Base-by-base conservation (phyloP, 2,329 filamentous ascomycete species). In the Neofusicoccum ribis region DNA sequence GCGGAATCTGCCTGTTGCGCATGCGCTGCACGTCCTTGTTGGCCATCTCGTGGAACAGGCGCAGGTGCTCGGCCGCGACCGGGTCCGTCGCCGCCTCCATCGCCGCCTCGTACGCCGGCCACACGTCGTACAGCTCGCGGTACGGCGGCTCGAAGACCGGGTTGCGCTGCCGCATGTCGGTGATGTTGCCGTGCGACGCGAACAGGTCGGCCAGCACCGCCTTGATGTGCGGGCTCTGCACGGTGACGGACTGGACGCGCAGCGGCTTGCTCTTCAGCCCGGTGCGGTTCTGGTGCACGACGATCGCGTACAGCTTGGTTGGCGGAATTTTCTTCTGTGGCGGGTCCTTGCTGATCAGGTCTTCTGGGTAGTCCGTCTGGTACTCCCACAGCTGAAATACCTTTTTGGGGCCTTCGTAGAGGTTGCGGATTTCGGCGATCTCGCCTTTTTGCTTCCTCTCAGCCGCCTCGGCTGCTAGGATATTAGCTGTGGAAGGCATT, bases 141-240 rank as follows among this genome's bases (percentile, higher is more conserved):
- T n/a, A 58, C 6, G 52, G 52, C 39, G 7, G 37, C 6, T 7
- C 5, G 27, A 59, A 23, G 2, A 59, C n/a, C 31, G 36, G 31
- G 8, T 50, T 62, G 3, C 6, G 7, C 15, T 15, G 34, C 15
- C 31, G 27, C 41, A 36, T 47, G 27, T 20, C 14, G 5, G 2
- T 31, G 12, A 50, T 23, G 7, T 51, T 36, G 17, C 12, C 1
- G 34, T 8, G 12, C 5, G 34, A 14, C 9, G 3, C 20, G 34
- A 62, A 31, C 1, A 62, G 11, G 0, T n/a, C 12, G 1, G 17
- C 31, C 1, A 62, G 36, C 3, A 39, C 44, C 11, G 5, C 6
- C 36, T 62, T 62, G 31, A 62, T 6, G n/a, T 62, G 27, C 15
- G 59, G 59, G 59, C 59, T 62, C 46, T 62, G 59, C 3, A 62